Evolutionary conservation across 2,329 filamentous ascomycete species (phyloP).

Genomic region (Chalaropsis ovoidea): DNA sequence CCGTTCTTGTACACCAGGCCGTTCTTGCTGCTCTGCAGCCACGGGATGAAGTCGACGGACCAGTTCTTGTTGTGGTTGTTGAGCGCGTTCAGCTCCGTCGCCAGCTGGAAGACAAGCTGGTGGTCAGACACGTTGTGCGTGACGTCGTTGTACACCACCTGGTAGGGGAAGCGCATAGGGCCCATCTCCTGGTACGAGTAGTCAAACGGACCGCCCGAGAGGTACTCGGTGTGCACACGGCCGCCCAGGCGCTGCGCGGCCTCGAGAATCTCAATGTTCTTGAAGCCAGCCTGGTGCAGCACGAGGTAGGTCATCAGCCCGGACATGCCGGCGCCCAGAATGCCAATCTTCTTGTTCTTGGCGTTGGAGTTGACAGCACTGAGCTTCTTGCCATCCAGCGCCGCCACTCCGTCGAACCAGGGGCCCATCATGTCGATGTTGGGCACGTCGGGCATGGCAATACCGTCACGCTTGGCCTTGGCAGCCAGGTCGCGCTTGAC

Average conservation of each 20-base stretch:
- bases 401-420: constrained; percentile 56
- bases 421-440: constrained; percentile 35
- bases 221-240: constrained; percentile 53
- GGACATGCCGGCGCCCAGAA: constrained; percentile 56
- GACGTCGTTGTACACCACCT: constrained; percentile 44
- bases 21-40: constrained; percentile 48
- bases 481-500: constrained; percentile 21
- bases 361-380: constrained; percentile 40
- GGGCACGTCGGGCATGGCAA: constrained; percentile 41
- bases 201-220: constrained; percentile 49
- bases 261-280: constrained; percentile 53
- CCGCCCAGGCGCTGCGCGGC: constrained; percentile 51
- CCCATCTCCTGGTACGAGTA: constrained; percentile 61
- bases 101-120: constrained; percentile 54
- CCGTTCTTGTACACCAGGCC: constrained; percentile 41
- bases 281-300: constrained; percentile 45
- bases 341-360: constrained; percentile 51
- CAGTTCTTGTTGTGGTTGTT: constrained; percentile 43
- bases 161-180: constrained; percentile 53
- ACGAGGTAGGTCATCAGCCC: constrained; percentile 50
- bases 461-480: constrained; percentile 30
- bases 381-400: constrained; percentile 41
- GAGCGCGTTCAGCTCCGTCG: constrained; percentile 47
- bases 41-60: constrained; percentile 51
- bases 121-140: constrained; percentile 52